phyloP scores from a whole-genome alignment of 805 yeast species.

The Clavispora phyllophila region DNA sequence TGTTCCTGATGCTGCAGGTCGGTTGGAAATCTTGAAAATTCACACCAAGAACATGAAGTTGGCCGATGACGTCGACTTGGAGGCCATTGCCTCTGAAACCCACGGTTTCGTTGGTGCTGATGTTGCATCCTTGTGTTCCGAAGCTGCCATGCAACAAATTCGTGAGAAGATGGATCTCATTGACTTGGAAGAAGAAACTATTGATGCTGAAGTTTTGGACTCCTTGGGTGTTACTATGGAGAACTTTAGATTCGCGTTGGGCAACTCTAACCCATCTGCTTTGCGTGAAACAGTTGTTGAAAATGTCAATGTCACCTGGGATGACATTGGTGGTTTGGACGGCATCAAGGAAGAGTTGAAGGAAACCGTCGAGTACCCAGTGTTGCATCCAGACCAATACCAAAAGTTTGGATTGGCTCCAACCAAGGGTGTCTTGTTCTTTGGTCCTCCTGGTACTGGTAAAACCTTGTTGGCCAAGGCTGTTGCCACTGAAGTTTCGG shows the following conservation, averaged over 20 bases:
- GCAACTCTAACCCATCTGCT: slow-evolving; percentile 98
- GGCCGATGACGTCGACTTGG: slow-evolving; percentile 91
- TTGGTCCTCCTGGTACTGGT: slow-evolving; percentile 99
- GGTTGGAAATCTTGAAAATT: slow-evolving; percentile 92
- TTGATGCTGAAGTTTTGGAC: slow-evolving; percentile 94
- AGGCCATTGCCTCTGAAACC: slow-evolving; percentile 92
- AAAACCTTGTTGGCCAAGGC: slow-evolving; percentile 97
- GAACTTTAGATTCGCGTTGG: slow-evolving; percentile 94
- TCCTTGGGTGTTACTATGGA: slow-evolving; percentile 98
- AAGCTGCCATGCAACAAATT: slow-evolving; percentile 99
- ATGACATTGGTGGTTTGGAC: slow-evolving; percentile 98
- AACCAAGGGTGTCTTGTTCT: slow-evolving; percentile 95
- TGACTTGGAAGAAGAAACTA: slow-evolving; percentile 92
- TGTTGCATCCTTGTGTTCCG: slow-evolving; percentile 97
- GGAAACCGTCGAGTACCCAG: slow-evolving; percentile 99
- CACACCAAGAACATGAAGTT: slow-evolving; percentile 99
- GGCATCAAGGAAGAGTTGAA: slow-evolving; percentile 93
- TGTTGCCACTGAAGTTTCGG: slow-evolving; percentile 98
- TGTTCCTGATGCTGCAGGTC: slow-evolving; percentile 97
- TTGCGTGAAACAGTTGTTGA: slow-evolving; percentile 99
- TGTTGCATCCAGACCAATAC: slow-evolving; percentile 96
- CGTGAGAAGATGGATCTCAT: slow-evolving; percentile 99
- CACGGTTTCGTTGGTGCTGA: slow-evolving; percentile 99
- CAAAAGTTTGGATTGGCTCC: slow-evolving; percentile 98
- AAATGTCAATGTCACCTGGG: slow-evolving; percentile 98